Conservation (phyloP, 2,329 filamentous ascomycete genomes). For the Colletotrichum liriopes region DNA sequence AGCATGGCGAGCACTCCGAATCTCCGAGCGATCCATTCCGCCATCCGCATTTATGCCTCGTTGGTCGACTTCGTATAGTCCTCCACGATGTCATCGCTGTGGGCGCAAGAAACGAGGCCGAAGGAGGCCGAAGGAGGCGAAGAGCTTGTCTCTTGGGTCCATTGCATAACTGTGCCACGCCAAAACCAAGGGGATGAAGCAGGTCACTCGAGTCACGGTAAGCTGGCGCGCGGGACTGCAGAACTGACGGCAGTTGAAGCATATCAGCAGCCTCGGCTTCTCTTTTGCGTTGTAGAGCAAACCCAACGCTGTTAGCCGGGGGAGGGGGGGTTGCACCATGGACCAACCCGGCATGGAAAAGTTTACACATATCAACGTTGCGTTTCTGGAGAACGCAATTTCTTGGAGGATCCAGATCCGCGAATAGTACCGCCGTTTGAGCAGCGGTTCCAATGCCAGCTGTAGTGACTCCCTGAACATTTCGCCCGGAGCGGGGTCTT, state of each 20-base stretch:
- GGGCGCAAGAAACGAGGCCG: conserved; percentile 45
- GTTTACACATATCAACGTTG: background rate
- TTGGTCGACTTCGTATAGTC: conserved; percentile 43
- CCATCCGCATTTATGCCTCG: background rate
- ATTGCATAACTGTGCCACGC: conserved; percentile 34
- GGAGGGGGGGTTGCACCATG: conserved; percentile 7
- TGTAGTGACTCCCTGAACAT: background rate
- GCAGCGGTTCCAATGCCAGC: background rate
- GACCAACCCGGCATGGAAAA: conserved; percentile 7
- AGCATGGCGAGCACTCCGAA: background rate
- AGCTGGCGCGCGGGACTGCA: background rate
- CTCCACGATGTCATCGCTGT: conserved; percentile 30
- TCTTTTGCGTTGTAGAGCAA: background rate
- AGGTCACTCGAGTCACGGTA: conserved; percentile 21
- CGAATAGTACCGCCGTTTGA: conserved; percentile 18
- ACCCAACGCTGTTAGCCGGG: background rate
- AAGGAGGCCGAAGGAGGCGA: conserved; percentile 46
- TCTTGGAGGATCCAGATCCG: conserved; percentile 48
- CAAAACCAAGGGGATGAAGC: conserved; percentile 6
- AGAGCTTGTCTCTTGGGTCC: conserved; percentile 48
- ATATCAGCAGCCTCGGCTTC: background rate
- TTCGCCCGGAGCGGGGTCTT: background rate
- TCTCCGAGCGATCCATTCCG: conserved; percentile 16
- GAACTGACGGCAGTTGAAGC: conserved; percentile 6
- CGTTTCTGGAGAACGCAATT: conserved; percentile 44